A percentile compares a stretch with the other conserved stretches of the same genome.
Conservation (phyloP, 495 filamentous ascomycete genomes). For the Astrothelium subdiscretum region DNA sequence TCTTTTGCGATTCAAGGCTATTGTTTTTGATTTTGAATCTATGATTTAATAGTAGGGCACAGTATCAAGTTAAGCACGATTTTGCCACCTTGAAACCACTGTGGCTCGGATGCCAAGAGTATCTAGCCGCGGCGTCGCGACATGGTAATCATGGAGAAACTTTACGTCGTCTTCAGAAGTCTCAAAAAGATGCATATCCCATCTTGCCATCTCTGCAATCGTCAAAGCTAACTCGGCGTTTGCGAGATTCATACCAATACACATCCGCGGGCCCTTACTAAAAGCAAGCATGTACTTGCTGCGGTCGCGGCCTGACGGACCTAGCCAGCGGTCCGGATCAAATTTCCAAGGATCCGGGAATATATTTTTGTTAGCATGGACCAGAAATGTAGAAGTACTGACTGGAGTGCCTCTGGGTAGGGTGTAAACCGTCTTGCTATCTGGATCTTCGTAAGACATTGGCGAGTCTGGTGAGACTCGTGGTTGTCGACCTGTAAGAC, state of each 20-base stretch:
- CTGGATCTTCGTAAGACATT: neutral
- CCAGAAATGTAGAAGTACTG: conserved; percentile 5
- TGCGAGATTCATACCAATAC: conserved; percentile 27
- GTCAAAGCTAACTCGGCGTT: conserved; percentile 24
- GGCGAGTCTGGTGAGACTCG: conserved; percentile 6
- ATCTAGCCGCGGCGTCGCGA: neutral
- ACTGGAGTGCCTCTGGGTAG: conserved; percentile 11
- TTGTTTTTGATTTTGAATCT: no score
- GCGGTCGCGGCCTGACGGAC: neutral
- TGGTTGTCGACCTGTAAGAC: conserved; percentile 4
- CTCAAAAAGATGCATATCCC: conserved; percentile 9
- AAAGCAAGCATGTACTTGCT: conserved; percentile 19
- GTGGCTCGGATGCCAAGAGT: neutral
- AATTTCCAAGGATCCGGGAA: conserved; percentile 9
- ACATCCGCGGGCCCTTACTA: conserved; percentile 19
- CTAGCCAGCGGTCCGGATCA: conserved; percentile 11
- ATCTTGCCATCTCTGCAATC: conserved; percentile 5
- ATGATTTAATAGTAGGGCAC: no score
- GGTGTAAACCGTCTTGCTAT: neutral
- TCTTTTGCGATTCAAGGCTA: no score
- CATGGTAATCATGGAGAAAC: conserved; percentile 7
- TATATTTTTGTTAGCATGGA: conserved; percentile 10
- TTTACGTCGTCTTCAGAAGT: conserved; percentile 6
- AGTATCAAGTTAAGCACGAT: neutral
- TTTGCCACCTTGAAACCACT: neutral